These are phyloP conservation scores for Candida michaelii DNA, from an alignment of 805 yeast genomes.

Conservation along the genomic window DNA sequence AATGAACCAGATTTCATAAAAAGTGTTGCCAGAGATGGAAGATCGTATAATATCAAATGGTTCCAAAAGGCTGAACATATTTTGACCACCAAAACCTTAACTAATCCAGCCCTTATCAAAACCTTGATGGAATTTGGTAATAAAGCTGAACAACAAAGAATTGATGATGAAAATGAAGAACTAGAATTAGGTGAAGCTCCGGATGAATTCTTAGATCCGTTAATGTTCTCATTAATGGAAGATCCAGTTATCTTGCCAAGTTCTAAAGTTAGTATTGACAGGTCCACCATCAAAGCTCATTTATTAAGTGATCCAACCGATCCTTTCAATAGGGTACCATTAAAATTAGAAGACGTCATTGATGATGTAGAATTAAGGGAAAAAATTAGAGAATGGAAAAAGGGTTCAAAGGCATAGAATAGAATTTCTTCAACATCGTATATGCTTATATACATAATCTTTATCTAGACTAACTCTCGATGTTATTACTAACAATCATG, in stretches of 20 bases:
- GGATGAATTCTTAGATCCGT: constrained; percentile 94
- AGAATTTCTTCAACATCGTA: background rate
- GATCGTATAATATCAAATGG: constrained; percentile 72
- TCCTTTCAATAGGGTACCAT: constrained; percentile 93
- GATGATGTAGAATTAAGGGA: constrained; percentile 71
- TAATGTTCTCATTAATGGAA: constrained; percentile 93
- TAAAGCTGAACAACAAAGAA: constrained; percentile 60
- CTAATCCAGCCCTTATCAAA: constrained; percentile 48
- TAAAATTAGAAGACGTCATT: constrained; percentile 81
- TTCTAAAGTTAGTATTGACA: constrained; percentile 80
- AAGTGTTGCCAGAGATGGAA: constrained; percentile 88
- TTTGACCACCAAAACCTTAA: constrained; percentile 53
- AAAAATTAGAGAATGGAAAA: constrained; percentile 22
- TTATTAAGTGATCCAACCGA: constrained; percentile 92
- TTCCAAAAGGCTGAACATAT: constrained; percentile 73
- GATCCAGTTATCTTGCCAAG: constrained; percentile 95
- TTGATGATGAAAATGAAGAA: constrained; percentile 77
- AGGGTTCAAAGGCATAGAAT: background rate
- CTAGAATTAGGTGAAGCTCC: constrained; percentile 90
- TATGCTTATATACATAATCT: background rate
- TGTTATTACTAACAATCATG: too few relatives aligned
- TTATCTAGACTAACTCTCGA: too few relatives aligned
- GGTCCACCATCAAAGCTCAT: constrained; percentile 91
- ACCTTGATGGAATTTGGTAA: constrained; percentile 56
- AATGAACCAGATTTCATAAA: constrained; percentile 61